phyloP scores from a whole-genome alignment of 805 yeast species.

The Ogataea paradorogensis region DNA sequence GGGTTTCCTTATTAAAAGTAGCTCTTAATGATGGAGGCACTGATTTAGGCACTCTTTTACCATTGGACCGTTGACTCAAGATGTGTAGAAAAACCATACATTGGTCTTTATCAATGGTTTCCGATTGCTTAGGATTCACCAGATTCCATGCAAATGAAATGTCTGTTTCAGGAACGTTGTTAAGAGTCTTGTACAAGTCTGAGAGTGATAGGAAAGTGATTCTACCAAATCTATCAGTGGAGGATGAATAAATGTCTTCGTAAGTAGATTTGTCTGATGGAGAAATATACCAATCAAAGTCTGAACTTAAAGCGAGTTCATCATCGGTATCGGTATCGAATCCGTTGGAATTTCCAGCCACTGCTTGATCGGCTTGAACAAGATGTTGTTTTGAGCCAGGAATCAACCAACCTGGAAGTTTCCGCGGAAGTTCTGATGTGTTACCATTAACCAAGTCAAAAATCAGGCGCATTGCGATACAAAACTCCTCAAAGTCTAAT shows the following conservation, averaged over 20 bases:
- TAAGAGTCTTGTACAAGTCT: conserved; percentile 64
- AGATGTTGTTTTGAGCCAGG: conserved; percentile 87
- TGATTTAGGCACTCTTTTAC: conserved; percentile 82
- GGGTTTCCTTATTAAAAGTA: conserved; percentile 81
- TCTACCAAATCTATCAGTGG: conserved; percentile 77
- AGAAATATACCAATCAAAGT: conserved; percentile 95
- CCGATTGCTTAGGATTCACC: conserved; percentile 85
- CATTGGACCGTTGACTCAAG: conserved; percentile 78
- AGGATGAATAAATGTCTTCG: conserved; percentile 70
- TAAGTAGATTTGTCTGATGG: conserved; percentile 81
- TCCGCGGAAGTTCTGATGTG: conserved; percentile 54
- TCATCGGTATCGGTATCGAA: conserved; percentile 58
- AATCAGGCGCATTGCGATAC: conserved; percentile 93
- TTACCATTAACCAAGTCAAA: conserved; percentile 85
- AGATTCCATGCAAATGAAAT: conserved; percentile 90
- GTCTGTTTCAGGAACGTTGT: conserved; percentile 78
- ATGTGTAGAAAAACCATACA: conserved; percentile 85
- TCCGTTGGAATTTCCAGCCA: conserved; percentile 31
- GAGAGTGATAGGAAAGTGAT: conserved; percentile 69
- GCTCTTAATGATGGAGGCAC: conserved; percentile 93
- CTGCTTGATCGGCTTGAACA: conserved; percentile 78
- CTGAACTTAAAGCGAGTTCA: conserved; percentile 55
- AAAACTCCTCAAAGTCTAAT: conserved; percentile 95
- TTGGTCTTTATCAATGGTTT: conserved; percentile 92
- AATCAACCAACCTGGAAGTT: conserved; percentile 86